phyloP scores from a whole-genome alignment of 2,329 filamentous ascomycete species.

The Colletotrichum simmondsii region DNA sequence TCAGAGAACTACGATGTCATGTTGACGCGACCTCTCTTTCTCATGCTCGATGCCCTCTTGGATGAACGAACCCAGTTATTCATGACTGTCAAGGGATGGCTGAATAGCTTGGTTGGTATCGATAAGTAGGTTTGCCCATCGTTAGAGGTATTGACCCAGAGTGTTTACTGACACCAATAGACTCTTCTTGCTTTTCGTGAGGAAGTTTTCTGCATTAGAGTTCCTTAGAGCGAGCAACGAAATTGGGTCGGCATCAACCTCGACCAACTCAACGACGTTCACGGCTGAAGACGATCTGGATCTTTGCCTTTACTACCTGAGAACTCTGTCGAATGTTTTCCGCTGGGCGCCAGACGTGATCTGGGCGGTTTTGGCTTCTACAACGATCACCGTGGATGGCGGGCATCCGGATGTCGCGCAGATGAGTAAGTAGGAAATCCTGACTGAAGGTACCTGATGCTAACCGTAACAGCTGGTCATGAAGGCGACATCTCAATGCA shows the following conservation, averaged over 20 bases:
- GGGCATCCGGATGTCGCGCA: conserved; percentile 54
- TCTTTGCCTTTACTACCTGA: conserved; percentile 82
- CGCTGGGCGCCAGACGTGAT: conserved; percentile 74
- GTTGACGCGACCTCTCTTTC: conserved; percentile 82
- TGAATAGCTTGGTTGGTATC: conserved; percentile 73
- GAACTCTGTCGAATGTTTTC: conserved; percentile 78
- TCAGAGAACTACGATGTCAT: conserved; percentile 76
- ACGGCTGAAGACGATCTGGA: conserved; percentile 75
- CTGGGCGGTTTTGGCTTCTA: conserved; percentile 77
- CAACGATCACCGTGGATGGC: conserved; percentile 61
- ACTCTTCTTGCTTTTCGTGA: conserved; percentile 69
- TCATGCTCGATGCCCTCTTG: conserved; percentile 81
- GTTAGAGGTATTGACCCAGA: neutral
- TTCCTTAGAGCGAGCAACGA: conserved; percentile 56
- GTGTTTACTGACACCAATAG: conserved; percentile 46
- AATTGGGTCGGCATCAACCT: conserved; percentile 37
- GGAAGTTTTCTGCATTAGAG: conserved; percentile 65
- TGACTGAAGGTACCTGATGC: neutral
- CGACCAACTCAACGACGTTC: conserved; percentile 48
- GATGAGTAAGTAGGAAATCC: conserved; percentile 59
- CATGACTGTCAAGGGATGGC: conserved; percentile 83
- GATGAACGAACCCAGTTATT: conserved; percentile 80
- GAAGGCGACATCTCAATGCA: conserved; percentile 71
- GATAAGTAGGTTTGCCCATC: conserved; percentile 63
- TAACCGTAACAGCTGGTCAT: conserved; percentile 54